These are phyloP conservation scores for Fusarium nanum DNA, from an alignment of 2,329 filamentous ascomycete species.

Conservation along the genomic window DNA sequence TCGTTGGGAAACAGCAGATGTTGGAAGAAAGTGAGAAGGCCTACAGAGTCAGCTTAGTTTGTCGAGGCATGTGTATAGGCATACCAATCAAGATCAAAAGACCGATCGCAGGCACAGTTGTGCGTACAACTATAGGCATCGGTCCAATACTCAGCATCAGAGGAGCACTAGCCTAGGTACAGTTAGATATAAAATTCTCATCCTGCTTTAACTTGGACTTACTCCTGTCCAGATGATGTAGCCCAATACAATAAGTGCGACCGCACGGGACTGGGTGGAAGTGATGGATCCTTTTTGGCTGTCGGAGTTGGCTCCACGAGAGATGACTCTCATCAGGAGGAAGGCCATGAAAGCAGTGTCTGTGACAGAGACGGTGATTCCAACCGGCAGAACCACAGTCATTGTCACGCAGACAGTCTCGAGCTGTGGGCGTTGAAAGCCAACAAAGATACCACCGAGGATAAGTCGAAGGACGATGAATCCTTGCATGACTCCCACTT, in stretches of 20 bases:
- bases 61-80: not conserved
- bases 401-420: constrained; percentile 63
- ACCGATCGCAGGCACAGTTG: constrained; percentile 63
- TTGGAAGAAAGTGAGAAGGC: constrained; percentile 53
- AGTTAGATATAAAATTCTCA: constrained; percentile 7
- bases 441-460: constrained; percentile 66
- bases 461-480: constrained; percentile 61
- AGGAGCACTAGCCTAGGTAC: constrained; percentile 60
- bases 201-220: constrained; percentile 46
- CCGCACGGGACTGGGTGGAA: constrained; percentile 53
- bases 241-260: constrained; percentile 57
- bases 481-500: constrained; percentile 57
- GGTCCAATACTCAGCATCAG: constrained; percentile 61
- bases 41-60: constrained; percentile 35
- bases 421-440: constrained; percentile 65
- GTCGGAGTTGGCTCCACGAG: constrained; percentile 51
- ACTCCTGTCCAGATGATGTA: constrained; percentile 67
- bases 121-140: constrained; percentile 58
- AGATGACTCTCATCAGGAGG: constrained; percentile 57
- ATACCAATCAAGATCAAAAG: constrained; percentile 62
- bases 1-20: constrained; percentile 23
- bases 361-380: constrained; percentile 57
- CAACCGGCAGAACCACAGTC: constrained; percentile 58
- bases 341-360: constrained; percentile 60
- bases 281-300: constrained; percentile 45